phyloP scores from a whole-genome alignment of 345 rosid species.

The Jatropha curcas region DNA sequence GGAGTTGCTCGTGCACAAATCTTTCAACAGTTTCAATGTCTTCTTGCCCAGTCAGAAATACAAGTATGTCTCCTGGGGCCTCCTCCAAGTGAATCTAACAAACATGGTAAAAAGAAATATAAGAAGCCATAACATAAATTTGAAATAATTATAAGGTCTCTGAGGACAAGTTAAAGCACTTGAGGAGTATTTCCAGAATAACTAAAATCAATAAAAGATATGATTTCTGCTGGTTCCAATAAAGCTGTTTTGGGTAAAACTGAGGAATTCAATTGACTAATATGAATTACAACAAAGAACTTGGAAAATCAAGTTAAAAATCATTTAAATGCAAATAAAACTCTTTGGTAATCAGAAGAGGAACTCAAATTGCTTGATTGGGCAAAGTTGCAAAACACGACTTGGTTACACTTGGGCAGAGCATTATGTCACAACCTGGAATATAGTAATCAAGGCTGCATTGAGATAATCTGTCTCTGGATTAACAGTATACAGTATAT shows the following conservation, averaged over 20 bases:
- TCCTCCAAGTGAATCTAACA: slow-evolving; percentile 78
- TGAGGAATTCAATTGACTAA: neutral
- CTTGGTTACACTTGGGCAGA: slow-evolving; percentile 1
- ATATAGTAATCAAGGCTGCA: slow-evolving; percentile 69
- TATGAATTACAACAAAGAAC: neutral
- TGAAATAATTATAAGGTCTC: neutral
- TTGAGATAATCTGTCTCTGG: slow-evolving; percentile 78
- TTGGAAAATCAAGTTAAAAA: slow-evolving; percentile 3
- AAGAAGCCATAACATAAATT: slow-evolving; percentile 4
- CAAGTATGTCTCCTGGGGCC: slow-evolving; percentile 85
- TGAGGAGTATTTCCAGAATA: neutral
- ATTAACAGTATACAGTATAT: slow-evolving; percentile 62
- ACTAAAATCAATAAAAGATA: neutral
- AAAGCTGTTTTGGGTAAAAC: neutral
- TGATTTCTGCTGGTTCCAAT: neutral
- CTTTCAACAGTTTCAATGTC: slow-evolving; percentile 89
- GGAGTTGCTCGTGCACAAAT: slow-evolving; percentile 60
- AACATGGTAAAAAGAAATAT: slow-evolving; percentile 6
- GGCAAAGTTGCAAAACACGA: neutral
- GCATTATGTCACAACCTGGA: slow-evolving; percentile 62
- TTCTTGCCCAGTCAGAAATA: slow-evolving; percentile 95
- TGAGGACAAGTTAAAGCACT: neutral
- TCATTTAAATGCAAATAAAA: neutral
- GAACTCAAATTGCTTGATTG: neutral
- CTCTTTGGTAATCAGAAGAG: neutral